A percentile compares a stretch with the other conserved stretches of the same genome.
These are phyloP conservation scores for Pyrenopolyporus hunteri DNA, from an alignment of 495 filamentous ascomycete species.

Conservation along the genomic window DNA sequence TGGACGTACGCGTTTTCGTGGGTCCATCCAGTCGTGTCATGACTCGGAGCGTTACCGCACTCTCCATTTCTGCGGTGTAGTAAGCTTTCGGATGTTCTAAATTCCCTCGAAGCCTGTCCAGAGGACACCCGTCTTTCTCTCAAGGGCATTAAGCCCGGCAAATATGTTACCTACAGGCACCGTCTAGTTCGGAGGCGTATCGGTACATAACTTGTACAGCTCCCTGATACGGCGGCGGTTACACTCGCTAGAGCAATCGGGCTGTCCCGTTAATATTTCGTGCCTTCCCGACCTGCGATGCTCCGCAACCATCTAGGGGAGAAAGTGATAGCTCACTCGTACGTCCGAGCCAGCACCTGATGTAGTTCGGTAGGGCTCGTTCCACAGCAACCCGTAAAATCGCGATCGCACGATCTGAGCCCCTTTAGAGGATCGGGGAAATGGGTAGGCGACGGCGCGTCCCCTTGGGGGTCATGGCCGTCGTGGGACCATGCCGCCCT, in stretches of 20 bases:
- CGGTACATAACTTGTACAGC: conserved; percentile 8
- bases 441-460: not conserved
- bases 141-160: not conserved
- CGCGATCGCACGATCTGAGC: conserved; percentile 21
- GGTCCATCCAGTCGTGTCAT: conserved; percentile 5
- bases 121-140: not conserved
- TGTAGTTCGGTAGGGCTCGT: conserved; percentile 11
- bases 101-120: not conserved
- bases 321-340: conserved; percentile 29
- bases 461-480: not conserved
- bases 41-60: not conserved
- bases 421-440: not conserved
- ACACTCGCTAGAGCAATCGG: conserved; percentile 8
- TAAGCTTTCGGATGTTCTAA: conserved; percentile 10
- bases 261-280: not conserved
- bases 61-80: conserved; percentile 5
- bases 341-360: conserved; percentile 6
- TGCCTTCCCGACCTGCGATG: not conserved
- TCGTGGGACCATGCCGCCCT: not conserved
- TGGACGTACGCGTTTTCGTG: conserved; percentile 10
- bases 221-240: conserved; percentile 25
- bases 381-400: conserved; percentile 3
- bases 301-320: not conserved
- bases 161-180: conserved; percentile 14
- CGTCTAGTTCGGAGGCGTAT: not conserved